Percentiles rank a stretch among this genome's conserved stretches.
phyloP scores from a whole-genome alignment of 495 filamentous ascomycete species.

The Xylaria venustula region DNA sequence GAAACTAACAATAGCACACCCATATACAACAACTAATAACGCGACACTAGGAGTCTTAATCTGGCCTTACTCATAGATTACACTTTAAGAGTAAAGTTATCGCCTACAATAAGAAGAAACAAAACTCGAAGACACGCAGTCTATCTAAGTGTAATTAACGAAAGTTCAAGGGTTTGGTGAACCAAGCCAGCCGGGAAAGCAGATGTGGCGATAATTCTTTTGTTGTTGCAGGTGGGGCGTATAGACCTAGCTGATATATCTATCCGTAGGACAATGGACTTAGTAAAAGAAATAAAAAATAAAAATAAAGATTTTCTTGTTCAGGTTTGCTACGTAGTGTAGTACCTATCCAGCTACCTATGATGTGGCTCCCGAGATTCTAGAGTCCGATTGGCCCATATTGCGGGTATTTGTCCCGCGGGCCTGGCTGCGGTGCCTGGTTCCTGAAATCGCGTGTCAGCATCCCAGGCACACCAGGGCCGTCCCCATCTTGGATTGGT shows the following conservation, averaged over 20 bases:
- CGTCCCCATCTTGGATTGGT: background rate
- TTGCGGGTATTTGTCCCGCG: background rate
- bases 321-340: background rate
- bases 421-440: conserved; percentile 28
- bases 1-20: background rate
- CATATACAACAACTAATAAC: background rate
- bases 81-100: too few relatives aligned
- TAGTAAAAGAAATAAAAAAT: background rate
- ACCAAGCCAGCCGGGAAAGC: too few relatives aligned
- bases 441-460: conserved; percentile 34
- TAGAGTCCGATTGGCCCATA: background rate
- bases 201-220: too few relatives aligned
- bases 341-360: background rate
- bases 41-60: background rate
- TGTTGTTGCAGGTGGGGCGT: too few relatives aligned
- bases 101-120: too few relatives aligned
- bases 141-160: too few relatives aligned
- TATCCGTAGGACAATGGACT: too few relatives aligned
- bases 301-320: background rate
- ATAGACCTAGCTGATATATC: too few relatives aligned
- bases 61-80: background rate
- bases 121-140: too few relatives aligned
- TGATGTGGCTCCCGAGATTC: background rate
- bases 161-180: too few relatives aligned
- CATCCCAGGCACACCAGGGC: background rate